Evolutionary conservation across 768 basidiomycete genomes (phyloP).

Genomic region (Naganishia vishniacii): DNA sequence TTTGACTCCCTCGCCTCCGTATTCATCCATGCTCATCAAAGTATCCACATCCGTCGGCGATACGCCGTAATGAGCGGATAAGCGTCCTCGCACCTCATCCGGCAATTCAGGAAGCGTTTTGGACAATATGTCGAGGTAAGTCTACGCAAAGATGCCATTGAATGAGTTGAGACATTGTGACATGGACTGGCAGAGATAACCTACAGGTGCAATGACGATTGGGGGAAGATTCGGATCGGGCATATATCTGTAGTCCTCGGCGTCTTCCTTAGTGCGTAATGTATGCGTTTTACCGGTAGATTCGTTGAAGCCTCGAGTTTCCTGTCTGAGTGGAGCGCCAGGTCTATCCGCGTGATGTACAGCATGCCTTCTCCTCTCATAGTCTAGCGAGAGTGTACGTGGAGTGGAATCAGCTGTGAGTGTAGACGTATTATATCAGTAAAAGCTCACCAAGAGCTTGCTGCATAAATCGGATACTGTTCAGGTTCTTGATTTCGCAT

Average conservation of each 20-base stretch:
- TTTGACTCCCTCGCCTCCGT: constrained; percentile 62
- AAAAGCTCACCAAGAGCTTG: constrained; percentile 66
- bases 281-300: constrained; percentile 71
- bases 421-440: too few relatives aligned
- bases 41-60: constrained; percentile 66
- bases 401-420: too few relatives aligned
- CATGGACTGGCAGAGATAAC: constrained; percentile 20
- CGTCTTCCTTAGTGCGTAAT: constrained; percentile 83
- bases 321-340: constrained; percentile 63
- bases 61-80: constrained; percentile 55
- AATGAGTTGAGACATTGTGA: neutral
- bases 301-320: constrained; percentile 88
- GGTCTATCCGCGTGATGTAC: constrained; percentile 42
- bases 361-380: constrained; percentile 76
- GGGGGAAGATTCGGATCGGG: constrained; percentile 89
- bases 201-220: constrained; percentile 49
- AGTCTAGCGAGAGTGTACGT: constrained; percentile 52
- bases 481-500: constrained; percentile 95
- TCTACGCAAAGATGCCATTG: constrained; percentile 49
- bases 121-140: constrained; percentile 58
- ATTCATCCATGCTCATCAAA: constrained; percentile 61
- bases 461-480: constrained; percentile 77
- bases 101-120: constrained; percentile 71
- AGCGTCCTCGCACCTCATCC: constrained; percentile 56
- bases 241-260: constrained; percentile 94